Evolutionary conservation across 2,329 filamentous ascomycete species (phyloP).

Genomic region (Colletotrichum sp.): DNA sequence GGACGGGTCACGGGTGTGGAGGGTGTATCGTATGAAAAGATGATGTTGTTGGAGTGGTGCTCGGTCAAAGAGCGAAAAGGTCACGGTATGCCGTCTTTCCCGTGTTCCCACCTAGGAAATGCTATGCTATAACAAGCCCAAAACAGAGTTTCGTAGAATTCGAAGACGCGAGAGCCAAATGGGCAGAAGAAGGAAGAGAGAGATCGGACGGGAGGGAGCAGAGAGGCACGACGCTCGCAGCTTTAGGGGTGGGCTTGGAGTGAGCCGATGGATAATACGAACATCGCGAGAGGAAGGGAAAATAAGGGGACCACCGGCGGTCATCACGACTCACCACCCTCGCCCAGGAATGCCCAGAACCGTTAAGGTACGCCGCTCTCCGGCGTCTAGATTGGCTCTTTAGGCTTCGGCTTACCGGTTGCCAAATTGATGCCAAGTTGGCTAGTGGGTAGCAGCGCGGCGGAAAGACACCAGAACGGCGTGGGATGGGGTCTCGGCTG

Average conservation of each 20-base stretch:
- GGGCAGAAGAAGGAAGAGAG: constrained; percentile 6
- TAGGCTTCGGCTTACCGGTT: background rate
- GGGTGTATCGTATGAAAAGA: background rate
- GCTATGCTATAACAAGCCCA: background rate
- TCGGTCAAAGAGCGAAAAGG: constrained; percentile 13
- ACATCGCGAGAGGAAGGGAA: background rate
- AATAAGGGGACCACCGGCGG: background rate
- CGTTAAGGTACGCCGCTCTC: background rate
- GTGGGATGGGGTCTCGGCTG: background rate
- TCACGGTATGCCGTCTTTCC: background rate
- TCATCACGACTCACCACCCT: background rate
- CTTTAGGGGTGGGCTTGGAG: background rate
- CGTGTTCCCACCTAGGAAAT: background rate
- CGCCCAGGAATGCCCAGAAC: background rate
- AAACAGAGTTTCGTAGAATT: background rate
- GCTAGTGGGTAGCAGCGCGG: background rate
- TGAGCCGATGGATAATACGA: background rate
- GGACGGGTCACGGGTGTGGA: background rate
- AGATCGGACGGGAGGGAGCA: constrained; percentile 4
- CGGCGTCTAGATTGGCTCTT: background rate
- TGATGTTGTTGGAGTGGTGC: background rate
- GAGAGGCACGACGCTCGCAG: no score
- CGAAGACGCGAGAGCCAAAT: background rate
- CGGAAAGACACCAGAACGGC: background rate
- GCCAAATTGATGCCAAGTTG: constrained; percentile 6